Evolutionary conservation across 2,329 filamentous ascomycete genomes (phyloP).

Genomic region (Aspergillus sp.): DNA sequence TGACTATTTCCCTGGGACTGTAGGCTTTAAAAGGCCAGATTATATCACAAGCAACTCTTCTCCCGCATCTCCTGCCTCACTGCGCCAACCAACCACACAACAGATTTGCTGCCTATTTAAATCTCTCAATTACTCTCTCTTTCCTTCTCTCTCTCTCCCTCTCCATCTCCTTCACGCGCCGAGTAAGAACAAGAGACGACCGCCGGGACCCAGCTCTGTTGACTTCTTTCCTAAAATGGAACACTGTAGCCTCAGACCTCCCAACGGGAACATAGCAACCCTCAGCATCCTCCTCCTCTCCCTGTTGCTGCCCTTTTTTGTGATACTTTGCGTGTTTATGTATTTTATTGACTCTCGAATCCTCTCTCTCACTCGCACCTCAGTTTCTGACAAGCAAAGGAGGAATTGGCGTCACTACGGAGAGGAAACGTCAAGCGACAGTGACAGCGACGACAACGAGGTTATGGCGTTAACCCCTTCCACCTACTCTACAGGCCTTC

Average conservation of each 20-base stretch:
- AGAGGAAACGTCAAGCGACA: not conserved
- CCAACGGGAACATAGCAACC: not conserved
- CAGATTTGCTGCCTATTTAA: not conserved
- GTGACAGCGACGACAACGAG: not conserved
- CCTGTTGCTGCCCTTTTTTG: not conserved
- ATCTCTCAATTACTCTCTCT: not conserved
- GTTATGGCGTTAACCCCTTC: not conserved
- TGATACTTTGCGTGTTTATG: slow-evolving; percentile 4
- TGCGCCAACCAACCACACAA: not conserved
- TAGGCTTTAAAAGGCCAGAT: not conserved
- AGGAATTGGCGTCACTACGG: not conserved
- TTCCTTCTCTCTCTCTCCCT: not conserved
- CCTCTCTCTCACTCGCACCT: not conserved
- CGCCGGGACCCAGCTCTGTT: not conserved
- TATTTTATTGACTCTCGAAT: not conserved
- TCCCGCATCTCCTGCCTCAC: not conserved
- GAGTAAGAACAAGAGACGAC: not conserved
- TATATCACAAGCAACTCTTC: not conserved
- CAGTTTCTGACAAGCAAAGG: not conserved
- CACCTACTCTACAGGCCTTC: slow-evolving; percentile 9
- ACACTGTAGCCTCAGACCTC: slow-evolving; percentile 5
- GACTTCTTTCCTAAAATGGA: slow-evolving; percentile 24
- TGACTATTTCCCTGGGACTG: not conserved
- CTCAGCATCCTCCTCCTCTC: not conserved
- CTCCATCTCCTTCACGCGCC: not conserved